Evolutionary conservation across 164 flowering plant genomes (phyloP).

Genomic region (Vitis rotundifolia): DNA sequence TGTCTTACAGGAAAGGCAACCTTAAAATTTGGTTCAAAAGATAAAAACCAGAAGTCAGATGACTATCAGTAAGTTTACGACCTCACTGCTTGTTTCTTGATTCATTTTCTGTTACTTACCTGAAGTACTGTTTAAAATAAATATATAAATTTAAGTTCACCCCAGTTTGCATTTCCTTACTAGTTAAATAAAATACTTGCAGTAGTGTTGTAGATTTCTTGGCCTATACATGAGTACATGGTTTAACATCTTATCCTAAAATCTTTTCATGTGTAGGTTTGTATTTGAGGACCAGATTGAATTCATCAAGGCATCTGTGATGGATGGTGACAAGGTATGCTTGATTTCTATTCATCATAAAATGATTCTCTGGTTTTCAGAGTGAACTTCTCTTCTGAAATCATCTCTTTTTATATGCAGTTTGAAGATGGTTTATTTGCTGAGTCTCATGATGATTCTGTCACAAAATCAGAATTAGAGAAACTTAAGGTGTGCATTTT

Average conservation of each 20-base stretch:
- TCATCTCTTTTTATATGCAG: slow-evolving; percentile 33
- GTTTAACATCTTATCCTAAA: background rate
- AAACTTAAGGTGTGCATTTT: slow-evolving; percentile 70
- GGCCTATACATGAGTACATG: background rate
- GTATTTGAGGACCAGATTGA: slow-evolving; percentile 98
- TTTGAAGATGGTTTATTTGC: slow-evolving; percentile 45
- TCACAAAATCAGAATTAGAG: slow-evolving; percentile 60
- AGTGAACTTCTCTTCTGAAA: background rate
- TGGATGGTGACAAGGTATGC: slow-evolving; percentile 77
- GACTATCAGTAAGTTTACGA: slow-evolving; percentile 72
- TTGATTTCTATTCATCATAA: background rate
- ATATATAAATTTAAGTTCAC: background rate
- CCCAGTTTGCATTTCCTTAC: background rate
- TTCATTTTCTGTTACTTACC: background rate
- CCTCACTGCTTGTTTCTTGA: background rate
- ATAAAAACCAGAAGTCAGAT: slow-evolving; percentile 58
- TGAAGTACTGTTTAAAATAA: background rate
- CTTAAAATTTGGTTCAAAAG: slow-evolving; percentile 78
- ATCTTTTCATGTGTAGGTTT: slow-evolving; percentile 41
- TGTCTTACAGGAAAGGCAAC: slow-evolving; percentile 80
- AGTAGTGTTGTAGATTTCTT: background rate
- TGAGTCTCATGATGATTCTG: slow-evolving; percentile 40
- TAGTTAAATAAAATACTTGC: background rate
- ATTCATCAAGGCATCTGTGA: slow-evolving; percentile 76
- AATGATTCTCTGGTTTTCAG: background rate